Evolutionary conservation across 768 basidiomycete genomes (phyloP), one percentile per base, ranked within the genome.

Genomic region (Nevesoporus exiguus): DNA sequence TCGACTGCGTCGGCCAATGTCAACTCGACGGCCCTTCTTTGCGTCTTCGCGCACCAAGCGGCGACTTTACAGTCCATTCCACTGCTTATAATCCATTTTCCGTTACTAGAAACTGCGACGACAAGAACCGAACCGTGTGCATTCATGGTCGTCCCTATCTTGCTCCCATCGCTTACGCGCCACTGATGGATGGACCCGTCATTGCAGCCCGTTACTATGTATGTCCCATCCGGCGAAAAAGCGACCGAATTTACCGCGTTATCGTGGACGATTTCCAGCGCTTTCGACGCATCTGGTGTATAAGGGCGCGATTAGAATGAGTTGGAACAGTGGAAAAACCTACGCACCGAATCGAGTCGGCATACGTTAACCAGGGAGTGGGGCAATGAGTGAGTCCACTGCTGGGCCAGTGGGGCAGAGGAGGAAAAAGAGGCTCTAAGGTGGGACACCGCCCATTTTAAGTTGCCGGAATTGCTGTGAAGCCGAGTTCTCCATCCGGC

Each of bases 41-140:
- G 57, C 1, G 48, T 52, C 40, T 48, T 55, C 8, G 52, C 47
- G 9, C 62, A 52, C 61, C 61, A 62, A 19, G 62, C 43, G 0
- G 42, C 47, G 36, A 53, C 47, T 30, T 49, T 54, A 10, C 34
- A 49, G 14, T 43, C 60, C 40, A 36, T 5, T 19, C 56, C 61
- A 10, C 61, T 61, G 36, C 48, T 55, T 1, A 62, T 27, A 5
- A 62, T 47, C 61, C 61, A 59, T 24, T 52, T 62, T 42, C 52
- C 56, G 22, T 61, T 56, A 1, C 34, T 55, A 29, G 60, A 61
- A 39, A 59, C 24, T 1, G 52, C 50, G 27, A 58, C 56, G 13
- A 55, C 53, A 22, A 61, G 44, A 15, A 57, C 40, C 2, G 59
- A 45, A 14, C 45, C 40, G 4, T 41, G 47, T 27, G 51, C 48